These are phyloP conservation scores for Zygosaccharomyces pseudobailii DNA, from an alignment of 1,139 yeast species.

Conservation along the genomic window DNA sequence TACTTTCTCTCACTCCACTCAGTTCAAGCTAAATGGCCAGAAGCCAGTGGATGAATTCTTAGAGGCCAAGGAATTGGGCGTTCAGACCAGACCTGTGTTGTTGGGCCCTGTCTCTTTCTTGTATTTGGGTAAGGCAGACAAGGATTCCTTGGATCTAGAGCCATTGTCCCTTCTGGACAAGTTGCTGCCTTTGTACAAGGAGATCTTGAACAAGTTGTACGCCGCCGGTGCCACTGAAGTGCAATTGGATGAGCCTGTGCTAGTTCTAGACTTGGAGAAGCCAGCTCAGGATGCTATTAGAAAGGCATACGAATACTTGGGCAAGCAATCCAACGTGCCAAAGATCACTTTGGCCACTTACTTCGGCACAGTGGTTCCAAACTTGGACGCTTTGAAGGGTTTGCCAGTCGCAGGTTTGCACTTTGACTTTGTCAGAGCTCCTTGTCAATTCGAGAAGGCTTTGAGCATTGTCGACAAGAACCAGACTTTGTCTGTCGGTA, in stretches of 20 bases:
- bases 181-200: conserved; percentile 87
- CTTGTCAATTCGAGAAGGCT: conserved; percentile 91
- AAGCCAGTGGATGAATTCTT: conserved; percentile 97
- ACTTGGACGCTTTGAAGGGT: conserved; percentile 80
- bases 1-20: conserved; percentile 91
- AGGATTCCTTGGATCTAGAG: conserved; percentile 91
- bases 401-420: conserved; percentile 95
- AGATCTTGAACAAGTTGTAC: conserved; percentile 79
- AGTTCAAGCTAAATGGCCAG: conserved; percentile 91
- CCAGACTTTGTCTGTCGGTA: conserved; percentile 91
- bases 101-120: conserved; percentile 96
- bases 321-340: conserved; percentile 59
- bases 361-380: conserved; percentile 98
- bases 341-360: conserved; percentile 81
- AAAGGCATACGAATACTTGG: conserved; percentile 58
- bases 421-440: conserved; percentile 93
- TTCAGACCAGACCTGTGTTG: conserved; percentile 94
- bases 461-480: conserved; percentile 55
- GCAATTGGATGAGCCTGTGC: conserved; percentile 96
- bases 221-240: conserved; percentile 94
- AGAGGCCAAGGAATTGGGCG: conserved; percentile 95
- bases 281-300: conserved; percentile 79
- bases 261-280: conserved; percentile 89
- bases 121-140: conserved; percentile 95
- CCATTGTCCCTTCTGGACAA: conserved; percentile 86